Evolutionary conservation across 345 rosid genomes (phyloP).

Genomic region (Rhizophora mangle): DNA sequence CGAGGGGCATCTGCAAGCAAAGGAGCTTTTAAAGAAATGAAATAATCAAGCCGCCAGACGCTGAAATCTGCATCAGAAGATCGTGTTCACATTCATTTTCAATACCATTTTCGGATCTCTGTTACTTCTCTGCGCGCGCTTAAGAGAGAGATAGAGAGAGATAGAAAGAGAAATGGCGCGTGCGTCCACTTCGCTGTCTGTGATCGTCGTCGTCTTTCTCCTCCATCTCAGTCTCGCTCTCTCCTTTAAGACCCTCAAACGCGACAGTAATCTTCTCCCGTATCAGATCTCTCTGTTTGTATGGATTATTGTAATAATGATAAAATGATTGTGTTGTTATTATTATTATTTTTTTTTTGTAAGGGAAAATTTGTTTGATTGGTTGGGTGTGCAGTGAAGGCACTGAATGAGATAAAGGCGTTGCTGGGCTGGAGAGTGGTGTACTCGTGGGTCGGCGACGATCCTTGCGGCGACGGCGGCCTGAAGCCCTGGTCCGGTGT

Average conservation of each 20-base stretch:
- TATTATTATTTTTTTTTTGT: too few species aligned
- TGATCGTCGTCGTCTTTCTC: slow-evolving; percentile 31
- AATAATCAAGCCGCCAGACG: too few species aligned
- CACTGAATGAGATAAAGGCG: slow-evolving; percentile 92
- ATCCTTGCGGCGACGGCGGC: slow-evolving; percentile 90
- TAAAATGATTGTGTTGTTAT: too few species aligned
- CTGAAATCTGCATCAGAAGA: too few species aligned
- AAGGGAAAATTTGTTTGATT: too few species aligned
- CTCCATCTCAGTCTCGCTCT: slow-evolving; percentile 30
- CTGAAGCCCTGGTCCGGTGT: slow-evolving; percentile 96
- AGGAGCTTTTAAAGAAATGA: too few species aligned
- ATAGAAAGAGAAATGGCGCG: slow-evolving; percentile 13
- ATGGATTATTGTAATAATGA: not conserved
- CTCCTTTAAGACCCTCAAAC: slow-evolving; percentile 62
- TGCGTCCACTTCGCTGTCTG: not conserved
- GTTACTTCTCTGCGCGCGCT: too few species aligned
- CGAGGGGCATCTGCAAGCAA: too few species aligned
- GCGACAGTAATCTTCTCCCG: slow-evolving; percentile 28
- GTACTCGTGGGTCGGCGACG: slow-evolving; percentile 96
- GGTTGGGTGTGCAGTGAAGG: slow-evolving; percentile 56
- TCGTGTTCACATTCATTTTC: too few species aligned
- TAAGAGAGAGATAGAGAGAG: too few species aligned
- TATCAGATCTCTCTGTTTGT: not conserved
- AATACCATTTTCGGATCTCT: too few species aligned
- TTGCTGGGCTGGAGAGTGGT: slow-evolving; percentile 98